A percentile compares a stretch with the other conserved stretches of the same genome.
Conservation (phyloP, 768 basidiomycete species). For the Dendrothele bispora region DNA sequence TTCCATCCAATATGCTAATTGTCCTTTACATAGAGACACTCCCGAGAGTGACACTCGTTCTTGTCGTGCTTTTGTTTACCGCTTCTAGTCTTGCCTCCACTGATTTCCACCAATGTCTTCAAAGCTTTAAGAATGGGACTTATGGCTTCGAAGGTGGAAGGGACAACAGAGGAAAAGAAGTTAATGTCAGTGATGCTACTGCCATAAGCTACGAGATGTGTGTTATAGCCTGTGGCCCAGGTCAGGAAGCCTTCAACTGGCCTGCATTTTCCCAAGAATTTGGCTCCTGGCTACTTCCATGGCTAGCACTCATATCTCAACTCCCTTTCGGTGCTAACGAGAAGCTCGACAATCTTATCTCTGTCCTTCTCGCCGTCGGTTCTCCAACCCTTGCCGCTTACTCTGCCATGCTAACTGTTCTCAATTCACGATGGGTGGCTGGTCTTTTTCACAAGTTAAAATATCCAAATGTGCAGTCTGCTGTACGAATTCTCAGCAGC, state of each 20-base stretch:
- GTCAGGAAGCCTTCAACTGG: slow-evolving; percentile 19
- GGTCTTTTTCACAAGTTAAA: slow-evolving; percentile 26
- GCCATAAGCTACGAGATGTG: slow-evolving; percentile 4
- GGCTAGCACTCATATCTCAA: slow-evolving; percentile 47
- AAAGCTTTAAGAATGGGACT: background rate
- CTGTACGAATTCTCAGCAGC: slow-evolving; percentile 33
- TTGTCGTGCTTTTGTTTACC: too few relatives aligned
- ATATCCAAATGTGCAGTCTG: slow-evolving; percentile 29
- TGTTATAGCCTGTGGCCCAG: background rate
- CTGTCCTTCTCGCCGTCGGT: slow-evolving; percentile 42
- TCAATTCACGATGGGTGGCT: slow-evolving; percentile 44
- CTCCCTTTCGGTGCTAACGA: slow-evolving; percentile 46
- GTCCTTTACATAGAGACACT: too few relatives aligned
- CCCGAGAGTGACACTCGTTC: too few relatives aligned
- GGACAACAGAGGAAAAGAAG: background rate
- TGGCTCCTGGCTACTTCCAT: slow-evolving; percentile 47
- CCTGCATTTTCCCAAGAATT: slow-evolving; percentile 37
- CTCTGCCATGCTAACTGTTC: slow-evolving; percentile 40
- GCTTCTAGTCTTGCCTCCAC: too few relatives aligned
- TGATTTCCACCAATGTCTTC: background rate
- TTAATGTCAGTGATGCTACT: background rate
- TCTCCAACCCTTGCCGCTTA: slow-evolving; percentile 46
- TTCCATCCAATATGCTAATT: too few relatives aligned
- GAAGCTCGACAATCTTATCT: slow-evolving; percentile 40
- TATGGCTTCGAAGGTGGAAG: background rate